A percentile compares a stretch with the other conserved stretches of the same genome.
Conservation (phyloP, 495 filamentous ascomycete genomes). For the Penicillium goetzii region DNA sequence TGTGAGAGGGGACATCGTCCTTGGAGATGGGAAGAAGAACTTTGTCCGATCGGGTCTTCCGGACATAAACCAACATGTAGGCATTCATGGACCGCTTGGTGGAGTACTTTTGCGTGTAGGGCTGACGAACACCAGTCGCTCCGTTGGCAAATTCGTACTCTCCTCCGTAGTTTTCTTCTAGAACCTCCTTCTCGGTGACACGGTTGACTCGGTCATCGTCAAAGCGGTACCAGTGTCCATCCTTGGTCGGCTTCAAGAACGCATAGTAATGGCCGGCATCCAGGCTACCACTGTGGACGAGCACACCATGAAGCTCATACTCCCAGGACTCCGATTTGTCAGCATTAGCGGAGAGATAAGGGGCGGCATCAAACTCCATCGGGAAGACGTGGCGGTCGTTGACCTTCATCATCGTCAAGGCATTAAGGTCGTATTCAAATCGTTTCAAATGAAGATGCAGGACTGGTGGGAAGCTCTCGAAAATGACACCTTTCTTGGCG, state of each 20-base stretch:
- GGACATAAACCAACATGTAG: conserved; percentile 98
- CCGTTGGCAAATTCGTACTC: conserved; percentile 73
- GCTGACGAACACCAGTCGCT: conserved; percentile 60
- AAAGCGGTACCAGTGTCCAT: conserved; percentile 94
- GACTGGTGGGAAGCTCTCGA: conserved; percentile 93
- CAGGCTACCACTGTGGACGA: conserved; percentile 94
- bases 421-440: conserved; percentile 95
- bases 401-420: conserved; percentile 98
- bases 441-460: conserved; percentile 95
- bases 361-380: conserved; percentile 85
- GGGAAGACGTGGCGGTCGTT: conserved; percentile 98
- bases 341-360: conserved; percentile 84
- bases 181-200: conserved; percentile 85
- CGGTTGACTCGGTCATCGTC: conserved; percentile 96
- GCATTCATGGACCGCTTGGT: conserved; percentile 78
- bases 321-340: conserved; percentile 87
- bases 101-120: conserved; percentile 66
- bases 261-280: conserved; percentile 99
- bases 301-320: conserved; percentile 91
- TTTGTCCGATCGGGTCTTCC: conserved; percentile 78
- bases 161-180: conserved; percentile 97
- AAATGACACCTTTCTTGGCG: conserved; percentile 96
- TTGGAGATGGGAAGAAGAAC: conserved; percentile 72
- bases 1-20: conserved; percentile 80
- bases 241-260: conserved; percentile 89